Base-by-base conservation (phyloP, 2,329 filamentous ascomycete genomes). In the Aspergillus alliaceus region DNA sequence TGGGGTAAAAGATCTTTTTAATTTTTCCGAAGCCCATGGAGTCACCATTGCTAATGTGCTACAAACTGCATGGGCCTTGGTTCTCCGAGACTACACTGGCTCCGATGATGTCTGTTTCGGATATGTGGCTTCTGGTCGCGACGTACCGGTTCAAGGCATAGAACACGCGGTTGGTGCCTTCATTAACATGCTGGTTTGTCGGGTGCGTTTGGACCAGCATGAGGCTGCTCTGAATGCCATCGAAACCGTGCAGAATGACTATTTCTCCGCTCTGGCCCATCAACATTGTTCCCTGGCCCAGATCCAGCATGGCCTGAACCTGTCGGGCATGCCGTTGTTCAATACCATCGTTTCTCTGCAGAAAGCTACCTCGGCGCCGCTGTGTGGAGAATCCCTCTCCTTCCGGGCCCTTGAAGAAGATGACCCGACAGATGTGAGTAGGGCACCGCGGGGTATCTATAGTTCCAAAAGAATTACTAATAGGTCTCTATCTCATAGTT, bases 81-180 rank as follows among this genome's bases (percentile, higher is more conserved):
- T 77, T 2, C 58, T 76, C 0, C 67, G 70, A 6, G 66, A 63
- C 4, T 75, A 73, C 51, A 71, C 71, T 6, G 68, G 65, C 2
- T 71, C 68, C 9, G 67, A 76, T 29, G 72, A 77, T 52, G 70
- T 76, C 6, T 56, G 73, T 6, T 79, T 75, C 66, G 76, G 73
- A 14, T 74, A 74, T 51, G 74, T 72, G 2, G 68, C 75, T 14
- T 71, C 70, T 51, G 77, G 77, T 1, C 69, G 77, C 5, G 71
- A 77, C 35, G 66, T 71, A 25, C 65, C 70, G 14, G 66, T 77
- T 24, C 69, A 42, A 15, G 57, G 57, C 12, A 50, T 78, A 12
- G 67, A 72, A 39, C 64, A 71, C 37, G 74, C 78, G 20, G 66
- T 76, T 27, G 77, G 75, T 14, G 47, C 54, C n/a, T 51, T 56